These are phyloP conservation scores for Coemansia nantahalensis DNA, from an alignment of 192 early-diverging fungal genomes.

Conservation along the genomic window DNA sequence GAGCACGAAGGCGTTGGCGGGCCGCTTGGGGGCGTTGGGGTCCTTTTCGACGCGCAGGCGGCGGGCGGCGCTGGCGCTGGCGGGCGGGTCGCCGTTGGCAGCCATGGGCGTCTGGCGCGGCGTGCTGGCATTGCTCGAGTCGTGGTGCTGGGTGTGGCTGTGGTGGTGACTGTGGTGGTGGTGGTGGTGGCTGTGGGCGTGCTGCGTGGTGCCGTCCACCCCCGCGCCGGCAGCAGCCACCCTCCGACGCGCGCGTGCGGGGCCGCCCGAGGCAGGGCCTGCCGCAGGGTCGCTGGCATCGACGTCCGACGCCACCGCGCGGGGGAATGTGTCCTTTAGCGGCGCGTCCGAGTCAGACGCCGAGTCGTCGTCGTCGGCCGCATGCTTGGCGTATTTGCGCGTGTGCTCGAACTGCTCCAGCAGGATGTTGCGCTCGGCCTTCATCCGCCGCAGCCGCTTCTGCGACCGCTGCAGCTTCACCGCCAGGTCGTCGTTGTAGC, in stretches of 20 bases:
- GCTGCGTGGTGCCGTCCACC: too few relatives aligned
- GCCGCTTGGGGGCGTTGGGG: constrained; percentile 50
- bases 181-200: too few relatives aligned
- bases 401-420: constrained; percentile 47
- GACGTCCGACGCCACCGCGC: constrained; percentile 22
- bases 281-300: constrained; percentile 9
- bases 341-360: constrained; percentile 44
- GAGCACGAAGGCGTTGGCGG: constrained; percentile 53
- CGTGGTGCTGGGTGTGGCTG: too few relatives aligned
- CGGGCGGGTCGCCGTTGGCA: constrained; percentile 8
- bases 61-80: constrained; percentile 3
- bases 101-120: constrained; percentile 21
- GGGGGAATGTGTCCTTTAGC: constrained; percentile 42
- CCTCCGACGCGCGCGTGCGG: constrained; percentile 13
- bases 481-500: constrained; percentile 48
- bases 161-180: too few relatives aligned
- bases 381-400: constrained; percentile 20
- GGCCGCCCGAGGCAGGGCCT: too few relatives aligned
- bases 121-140: constrained; percentile 24
- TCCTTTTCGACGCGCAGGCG: constrained; percentile 42
- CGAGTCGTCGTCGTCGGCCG: constrained; percentile 10
- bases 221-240: not conserved
- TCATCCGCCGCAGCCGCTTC: constrained; percentile 50
- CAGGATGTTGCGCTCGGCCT: constrained; percentile 45
- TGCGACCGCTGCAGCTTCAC: constrained; percentile 44